Evolutionary conservation across 768 basidiomycete genomes (phyloP).

Genomic region (Suillus discolor): DNA sequence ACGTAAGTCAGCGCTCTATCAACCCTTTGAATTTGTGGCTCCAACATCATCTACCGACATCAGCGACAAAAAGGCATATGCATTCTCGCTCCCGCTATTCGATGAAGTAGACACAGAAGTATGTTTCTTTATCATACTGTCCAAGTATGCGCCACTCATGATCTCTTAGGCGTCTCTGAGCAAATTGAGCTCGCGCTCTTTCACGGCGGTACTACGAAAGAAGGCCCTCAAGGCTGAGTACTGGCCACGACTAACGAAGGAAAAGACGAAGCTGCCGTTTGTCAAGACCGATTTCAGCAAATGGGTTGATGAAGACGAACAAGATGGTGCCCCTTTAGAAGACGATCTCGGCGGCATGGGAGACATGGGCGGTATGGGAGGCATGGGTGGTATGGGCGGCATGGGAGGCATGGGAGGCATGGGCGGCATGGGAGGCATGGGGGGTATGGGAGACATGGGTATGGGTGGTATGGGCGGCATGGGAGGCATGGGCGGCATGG

Average conservation of each 20-base stretch:
- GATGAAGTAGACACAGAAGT: slow-evolving; percentile 80
- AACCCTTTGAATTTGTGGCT: not conserved
- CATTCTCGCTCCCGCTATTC: slow-evolving; percentile 76
- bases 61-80: slow-evolving; percentile 63
- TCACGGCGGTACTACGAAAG: slow-evolving; percentile 76
- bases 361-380: slow-evolving; percentile 43
- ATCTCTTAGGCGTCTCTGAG: slow-evolving; percentile 54
- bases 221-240: slow-evolving; percentile 75
- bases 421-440: slow-evolving; percentile 47
- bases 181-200: slow-evolving; percentile 64
- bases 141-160: slow-evolving; percentile 20
- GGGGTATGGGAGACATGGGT: slow-evolving; percentile 30
- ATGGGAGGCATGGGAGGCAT: slow-evolving; percentile 56
- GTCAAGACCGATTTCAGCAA: slow-evolving; percentile 95
- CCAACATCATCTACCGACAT: slow-evolving; percentile 20
- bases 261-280: slow-evolving; percentile 76
- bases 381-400: slow-evolving; percentile 57
- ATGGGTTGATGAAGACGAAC: slow-evolving; percentile 98
- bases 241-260: slow-evolving; percentile 93
- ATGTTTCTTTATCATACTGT: slow-evolving; percentile 6
- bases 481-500: slow-evolving; percentile 50
- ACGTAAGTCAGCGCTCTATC: slow-evolving; percentile 45
- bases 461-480: slow-evolving; percentile 49
- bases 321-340: slow-evolving; percentile 59
- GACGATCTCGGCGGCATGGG: slow-evolving; percentile 40